A percentile compares a stretch with the other conserved stretches of the same genome.
These are phyloP conservation scores for Aureoboletus auriporus DNA, from an alignment of 768 basidiomycete genomes.

Conservation along the genomic window DNA sequence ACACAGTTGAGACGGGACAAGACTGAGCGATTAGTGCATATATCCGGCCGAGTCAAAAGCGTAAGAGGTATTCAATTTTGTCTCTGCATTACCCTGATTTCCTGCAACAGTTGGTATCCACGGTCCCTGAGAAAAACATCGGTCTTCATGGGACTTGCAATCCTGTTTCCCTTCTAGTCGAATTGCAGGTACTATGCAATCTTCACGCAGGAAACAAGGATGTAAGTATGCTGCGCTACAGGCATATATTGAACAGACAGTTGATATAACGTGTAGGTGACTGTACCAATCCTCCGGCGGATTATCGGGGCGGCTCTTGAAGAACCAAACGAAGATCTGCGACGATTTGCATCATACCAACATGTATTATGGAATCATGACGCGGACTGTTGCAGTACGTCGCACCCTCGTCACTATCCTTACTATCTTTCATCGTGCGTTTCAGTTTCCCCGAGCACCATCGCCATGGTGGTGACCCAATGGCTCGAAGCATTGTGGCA, in stretches of 20 bases:
- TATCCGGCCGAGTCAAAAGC: conserved; percentile 20
- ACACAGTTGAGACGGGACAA: conserved; percentile 5
- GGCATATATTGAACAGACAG: neutral
- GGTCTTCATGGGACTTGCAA: conserved; percentile 5
- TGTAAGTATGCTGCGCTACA: conserved; percentile 11
- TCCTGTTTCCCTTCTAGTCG: conserved; percentile 23
- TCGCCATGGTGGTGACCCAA: conserved; percentile 36
- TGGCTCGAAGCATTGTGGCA: conserved; percentile 55
- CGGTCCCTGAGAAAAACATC: neutral
- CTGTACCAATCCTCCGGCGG: conserved; percentile 24
- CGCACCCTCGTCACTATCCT: neutral
- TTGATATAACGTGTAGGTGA: conserved; percentile 9
- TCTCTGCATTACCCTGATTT: conserved; percentile 1
- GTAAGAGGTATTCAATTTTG: conserved; percentile 9
- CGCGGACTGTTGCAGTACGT: conserved; percentile 40
- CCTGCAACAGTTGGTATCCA: conserved; percentile 15
- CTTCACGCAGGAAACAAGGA: conserved; percentile 7
- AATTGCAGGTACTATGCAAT: conserved; percentile 20
- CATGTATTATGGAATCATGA: conserved; percentile 51
- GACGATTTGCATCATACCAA: conserved; percentile 49
- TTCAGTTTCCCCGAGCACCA: conserved; percentile 30
- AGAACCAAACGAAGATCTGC: conserved; percentile 33
- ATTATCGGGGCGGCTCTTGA: conserved; percentile 40
- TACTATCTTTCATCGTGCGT: neutral
- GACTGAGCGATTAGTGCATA: conserved; percentile 4